phyloP scores from a whole-genome alignment of 176 grass and related monocot genomes.

The Aechmea fasciata region DNA sequence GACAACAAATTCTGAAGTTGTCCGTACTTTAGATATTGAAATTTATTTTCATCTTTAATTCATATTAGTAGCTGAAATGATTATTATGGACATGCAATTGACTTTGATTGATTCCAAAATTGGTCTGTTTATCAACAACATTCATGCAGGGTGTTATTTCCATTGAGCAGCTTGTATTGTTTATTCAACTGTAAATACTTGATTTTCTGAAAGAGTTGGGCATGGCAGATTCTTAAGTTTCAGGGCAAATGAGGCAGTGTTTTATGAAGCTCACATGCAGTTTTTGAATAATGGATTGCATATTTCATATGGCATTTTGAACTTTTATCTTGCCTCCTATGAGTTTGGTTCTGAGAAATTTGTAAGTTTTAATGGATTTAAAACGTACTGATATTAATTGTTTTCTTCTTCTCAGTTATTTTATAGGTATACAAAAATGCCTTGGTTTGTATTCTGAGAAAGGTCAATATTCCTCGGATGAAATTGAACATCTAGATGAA shows the following conservation, averaged over 20 bases:
- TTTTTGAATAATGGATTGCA: too few species aligned
- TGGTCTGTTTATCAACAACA: too few species aligned
- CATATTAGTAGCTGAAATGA: too few species aligned
- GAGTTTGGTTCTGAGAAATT: not conserved
- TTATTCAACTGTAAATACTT: not conserved
- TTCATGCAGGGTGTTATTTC: too few species aligned
- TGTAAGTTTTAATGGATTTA: not conserved
- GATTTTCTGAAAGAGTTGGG: not conserved
- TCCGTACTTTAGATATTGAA: too few species aligned
- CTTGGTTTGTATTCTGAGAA: constrained; percentile 71
- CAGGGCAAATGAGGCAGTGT: not conserved
- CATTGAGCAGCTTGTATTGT: not conserved
- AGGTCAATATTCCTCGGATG: constrained; percentile 66
- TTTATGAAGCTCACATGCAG: too few species aligned
- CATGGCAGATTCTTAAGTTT: not conserved
- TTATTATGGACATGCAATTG: too few species aligned
- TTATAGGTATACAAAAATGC: constrained; percentile 88
- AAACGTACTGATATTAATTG: constrained; percentile 2
- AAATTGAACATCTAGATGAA: constrained; percentile 49
- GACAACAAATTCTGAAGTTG: too few species aligned
- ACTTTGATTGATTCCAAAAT: too few species aligned
- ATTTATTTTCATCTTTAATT: too few species aligned
- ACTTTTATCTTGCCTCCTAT: not conserved
- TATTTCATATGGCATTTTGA: not conserved
- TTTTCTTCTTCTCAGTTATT: constrained; percentile 50